Evolutionary conservation across 129 eudicot genomes (phyloP), one percentile per base, ranked within the genome.

Genomic region (Saussurea involucrata): DNA sequence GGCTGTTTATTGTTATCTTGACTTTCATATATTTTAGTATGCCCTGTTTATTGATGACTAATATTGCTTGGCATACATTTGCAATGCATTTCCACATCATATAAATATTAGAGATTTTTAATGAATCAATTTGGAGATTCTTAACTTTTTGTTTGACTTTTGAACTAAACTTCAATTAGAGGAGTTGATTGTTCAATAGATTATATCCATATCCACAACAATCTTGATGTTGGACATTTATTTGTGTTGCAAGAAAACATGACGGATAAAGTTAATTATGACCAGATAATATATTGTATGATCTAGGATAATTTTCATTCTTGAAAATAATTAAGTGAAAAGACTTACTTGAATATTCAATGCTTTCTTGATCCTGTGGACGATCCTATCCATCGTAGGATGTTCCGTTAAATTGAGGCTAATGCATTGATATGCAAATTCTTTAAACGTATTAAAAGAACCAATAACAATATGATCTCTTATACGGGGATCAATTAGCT

Each of bases 381-480:
- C 8, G 8, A 42, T 15, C 5, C 5, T 24, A 18, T 70, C 49
- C 33, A 70, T 70, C 6, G 63, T 40, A 9, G 68, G 76, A 9
- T 29, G 76, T 0, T 72, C 46, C n/a, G 5, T 4, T n/a, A 20
- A 28, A 22, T 72, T 72, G 20, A 28, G 22, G 31, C 76, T 29
- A 7, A 72, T 72, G 66, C 76, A 72, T 29, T 53, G 58, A 72
- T 53, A 72, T 7, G 76, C 76, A 29, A n/a, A 53, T 27, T 55
- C 49, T 20, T 5, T 72, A 20, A 53, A 29, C 49, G 31, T 57
- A 15, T 28, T 3, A 2, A 72, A 72, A n/a, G 76, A 72, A 72
- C 11, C 44, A 17, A 22, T 4, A 57, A 49, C 63, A 46, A 53
- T 6, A 11, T 72, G 10, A 53, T 29, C 28, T 29, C 27, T 72